Percentiles rank a stretch among this genome's conserved stretches.
Evolutionary conservation across 2,329 filamentous ascomycete species (phyloP).

Genomic region (Cladophialophora immunda): DNA sequence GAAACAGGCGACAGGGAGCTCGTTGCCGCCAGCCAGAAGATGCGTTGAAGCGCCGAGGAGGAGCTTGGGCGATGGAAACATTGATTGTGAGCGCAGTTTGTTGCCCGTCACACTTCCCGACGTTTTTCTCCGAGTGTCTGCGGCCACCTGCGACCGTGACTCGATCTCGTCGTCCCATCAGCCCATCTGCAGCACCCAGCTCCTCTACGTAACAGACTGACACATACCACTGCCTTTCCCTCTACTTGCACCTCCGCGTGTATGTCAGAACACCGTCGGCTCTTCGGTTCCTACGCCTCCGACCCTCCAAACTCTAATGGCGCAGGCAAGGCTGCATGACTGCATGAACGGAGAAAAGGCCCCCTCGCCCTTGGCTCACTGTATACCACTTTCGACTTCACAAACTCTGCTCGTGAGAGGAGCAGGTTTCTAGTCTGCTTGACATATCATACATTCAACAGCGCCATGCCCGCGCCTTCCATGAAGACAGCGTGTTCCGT

Average conservation of each 20-base stretch:
- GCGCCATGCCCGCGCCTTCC: background rate
- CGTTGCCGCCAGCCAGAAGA: constrained; percentile 30
- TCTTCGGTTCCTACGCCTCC: background rate
- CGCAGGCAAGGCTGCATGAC: background rate
- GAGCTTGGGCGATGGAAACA: constrained; percentile 6
- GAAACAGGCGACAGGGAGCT: constrained; percentile 34
- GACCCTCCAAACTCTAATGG: background rate
- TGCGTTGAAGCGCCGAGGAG: constrained; percentile 23
- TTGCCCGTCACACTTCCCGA: background rate
- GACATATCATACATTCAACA: background rate
- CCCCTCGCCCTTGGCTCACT: background rate
- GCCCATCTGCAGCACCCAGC: background rate
- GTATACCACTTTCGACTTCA: background rate
- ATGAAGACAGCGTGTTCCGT: background rate
- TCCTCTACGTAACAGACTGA: background rate
- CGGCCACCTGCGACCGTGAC: background rate
- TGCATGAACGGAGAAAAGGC: background rate
- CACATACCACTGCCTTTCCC: background rate
- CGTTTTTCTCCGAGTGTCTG: background rate
- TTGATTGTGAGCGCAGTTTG: background rate
- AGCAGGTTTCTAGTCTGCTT: background rate
- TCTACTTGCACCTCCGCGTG: background rate
- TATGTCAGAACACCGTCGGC: background rate
- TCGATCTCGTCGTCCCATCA: background rate
- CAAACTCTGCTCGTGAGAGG: background rate